These are phyloP conservation scores for Chlorella sp. DNA, from an alignment of 139 green algal genomes.

Conservation along the genomic window DNA sequence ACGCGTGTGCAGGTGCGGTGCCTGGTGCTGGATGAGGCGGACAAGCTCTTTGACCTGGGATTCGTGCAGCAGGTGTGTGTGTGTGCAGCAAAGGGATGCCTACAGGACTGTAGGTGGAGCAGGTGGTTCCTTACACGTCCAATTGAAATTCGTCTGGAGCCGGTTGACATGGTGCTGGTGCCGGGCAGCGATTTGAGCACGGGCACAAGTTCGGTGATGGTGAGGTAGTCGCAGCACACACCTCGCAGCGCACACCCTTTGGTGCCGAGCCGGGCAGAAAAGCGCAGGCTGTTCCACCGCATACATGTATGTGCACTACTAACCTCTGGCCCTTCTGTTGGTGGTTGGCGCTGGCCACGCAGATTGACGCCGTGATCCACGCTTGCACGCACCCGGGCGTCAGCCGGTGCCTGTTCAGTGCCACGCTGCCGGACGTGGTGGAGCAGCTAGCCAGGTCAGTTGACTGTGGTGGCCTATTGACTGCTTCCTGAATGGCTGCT, in stretches of 20 bases:
- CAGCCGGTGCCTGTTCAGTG: slow-evolving; percentile 73
- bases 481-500: no score
- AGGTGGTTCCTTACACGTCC: no score
- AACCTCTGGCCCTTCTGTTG: background rate
- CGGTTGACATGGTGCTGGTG: no score
- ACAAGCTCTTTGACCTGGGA: slow-evolving; percentile 92
- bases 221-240: no score
- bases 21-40: slow-evolving; percentile 92
- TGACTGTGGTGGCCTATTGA: no score
- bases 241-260: no score
- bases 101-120: no score
- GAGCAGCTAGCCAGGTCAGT: slow-evolving; percentile 17
- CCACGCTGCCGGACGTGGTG: slow-evolving; percentile 83
- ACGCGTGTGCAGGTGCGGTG: slow-evolving; percentile 9
- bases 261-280: background rate
- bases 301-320: background rate
- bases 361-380: slow-evolving; percentile 72
- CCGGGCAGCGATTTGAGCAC: no score
- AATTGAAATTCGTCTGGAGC: no score
- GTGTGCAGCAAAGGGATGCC: background rate
- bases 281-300: background rate
- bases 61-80: slow-evolving; percentile 73
- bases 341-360: background rate
- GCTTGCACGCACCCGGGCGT: slow-evolving; percentile 58
- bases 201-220: no score